Base-by-base conservation (phyloP, 768 basidiomycete species). In the Phlebiopsis flavidoalba region DNA sequence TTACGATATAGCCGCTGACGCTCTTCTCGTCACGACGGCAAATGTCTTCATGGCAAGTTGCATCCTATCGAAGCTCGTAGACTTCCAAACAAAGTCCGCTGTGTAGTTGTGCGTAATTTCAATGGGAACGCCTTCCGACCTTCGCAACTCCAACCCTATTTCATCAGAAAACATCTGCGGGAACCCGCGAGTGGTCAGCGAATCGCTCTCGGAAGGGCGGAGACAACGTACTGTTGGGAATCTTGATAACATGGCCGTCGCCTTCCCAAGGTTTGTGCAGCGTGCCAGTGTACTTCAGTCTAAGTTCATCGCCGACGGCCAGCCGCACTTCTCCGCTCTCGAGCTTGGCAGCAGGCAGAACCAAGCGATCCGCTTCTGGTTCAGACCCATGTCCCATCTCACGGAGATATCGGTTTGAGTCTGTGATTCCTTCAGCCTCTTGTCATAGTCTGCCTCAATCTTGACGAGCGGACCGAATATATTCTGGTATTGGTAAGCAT, bases 31-130 rank as follows among this genome's bases (percentile, higher is more conserved):
- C 97, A n/a, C n/a, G 17, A 99, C 91, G 8, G 97, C 97, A 71
- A 99, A 99, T 0, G 95, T 98, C 82, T 98, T 98, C 96, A 99
- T 98, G 0, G 97, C 96, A 36, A 94, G 82, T 71, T 99, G 97
- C 97, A 99, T 99, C 53, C 97, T 83, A 73, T 99, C 97, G 69
- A 99, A 99, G 73, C 96, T 98, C 1, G 97, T 99, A 5, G 95
- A 95, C 75, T 99, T 99, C 97, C 97, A 99, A 5, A 99, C 96
- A 69, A 98, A 99, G 73, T 99, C 97, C n/a, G 89, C 97, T 0
- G 92, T 88, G 69, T 97, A 98, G 66, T 93, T 92, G 70, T 95
- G 93, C 0, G 93, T 94, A 74, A 93, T 85, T 35, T 98, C 96
- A 17, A 88, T 85, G 5, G 97, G 97, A 7, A 96, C 95, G 15